Conservation (phyloP, 169 alveolate species). For the Plasmodium adleri region DNA sequence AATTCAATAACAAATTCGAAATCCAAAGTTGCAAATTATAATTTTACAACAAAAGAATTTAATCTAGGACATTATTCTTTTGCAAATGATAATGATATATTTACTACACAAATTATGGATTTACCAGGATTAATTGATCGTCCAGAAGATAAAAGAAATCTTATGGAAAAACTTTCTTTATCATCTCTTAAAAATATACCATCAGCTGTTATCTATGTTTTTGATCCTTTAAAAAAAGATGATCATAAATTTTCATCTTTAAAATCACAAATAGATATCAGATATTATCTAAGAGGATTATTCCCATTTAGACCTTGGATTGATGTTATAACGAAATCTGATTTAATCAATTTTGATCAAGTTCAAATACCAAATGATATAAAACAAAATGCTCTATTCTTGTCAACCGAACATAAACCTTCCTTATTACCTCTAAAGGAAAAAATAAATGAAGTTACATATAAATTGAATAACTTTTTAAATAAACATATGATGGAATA, state of each 20-base stretch:
- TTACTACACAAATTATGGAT: conserved; percentile 71
- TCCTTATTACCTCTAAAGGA: conserved; percentile 53
- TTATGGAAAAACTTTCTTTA: conserved; percentile 63
- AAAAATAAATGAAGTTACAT: conserved; percentile 65
- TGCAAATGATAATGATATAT: conserved; percentile 39
- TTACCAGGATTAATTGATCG: conserved; percentile 73
- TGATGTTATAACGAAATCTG: conserved; percentile 68
- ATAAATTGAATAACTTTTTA: conserved; percentile 31
- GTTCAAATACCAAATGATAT: conserved; percentile 53
- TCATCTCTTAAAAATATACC: conserved; percentile 67
- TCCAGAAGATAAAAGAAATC: conserved; percentile 66
- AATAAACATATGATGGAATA: conserved; percentile 40
- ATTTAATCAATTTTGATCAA: conserved; percentile 25
- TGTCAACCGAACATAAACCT: conserved; percentile 48
- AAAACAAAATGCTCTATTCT: conserved; percentile 61
- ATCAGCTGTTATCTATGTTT: conserved; percentile 63
- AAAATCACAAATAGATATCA: conserved; percentile 59
- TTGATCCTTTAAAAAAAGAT: conserved; percentile 67
- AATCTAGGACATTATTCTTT: conserved; percentile 75
- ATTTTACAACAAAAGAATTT: conserved; percentile 69
- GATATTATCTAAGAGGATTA: conserved; percentile 67
- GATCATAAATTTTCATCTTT: conserved; percentile 68
- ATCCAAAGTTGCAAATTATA: conserved; percentile 55
- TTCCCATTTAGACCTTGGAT: conserved; percentile 76
- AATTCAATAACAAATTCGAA: conserved; percentile 67